These are phyloP conservation scores for Marsdenia floribunda DNA, from an alignment of 257 asterid genomes.

Conservation along the genomic window DNA sequence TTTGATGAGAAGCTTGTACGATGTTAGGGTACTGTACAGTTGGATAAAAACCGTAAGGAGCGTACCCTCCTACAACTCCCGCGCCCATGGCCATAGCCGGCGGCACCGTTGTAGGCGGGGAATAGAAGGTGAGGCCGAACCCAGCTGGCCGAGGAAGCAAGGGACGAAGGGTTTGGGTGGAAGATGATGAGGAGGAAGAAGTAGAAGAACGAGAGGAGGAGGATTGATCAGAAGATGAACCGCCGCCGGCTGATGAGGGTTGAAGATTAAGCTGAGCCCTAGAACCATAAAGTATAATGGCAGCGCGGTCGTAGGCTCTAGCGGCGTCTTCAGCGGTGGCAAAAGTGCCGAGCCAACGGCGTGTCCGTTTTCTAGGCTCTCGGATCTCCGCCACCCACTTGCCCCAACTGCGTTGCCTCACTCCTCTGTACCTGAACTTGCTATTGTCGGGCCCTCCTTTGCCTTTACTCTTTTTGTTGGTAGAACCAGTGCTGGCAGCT, in stretches of 20 bases:
- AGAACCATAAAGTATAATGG: constrained; percentile 62
- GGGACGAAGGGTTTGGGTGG: constrained; percentile 69
- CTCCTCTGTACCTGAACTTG: constrained; percentile 76
- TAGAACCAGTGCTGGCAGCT: not conserved
- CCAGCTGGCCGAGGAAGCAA: constrained; percentile 78
- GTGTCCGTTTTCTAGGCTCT: constrained; percentile 62
- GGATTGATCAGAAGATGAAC: constrained; percentile 23
- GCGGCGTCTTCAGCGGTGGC: constrained; percentile 97
- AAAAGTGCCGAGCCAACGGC: constrained; percentile 92
- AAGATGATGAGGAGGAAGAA: constrained; percentile 28
- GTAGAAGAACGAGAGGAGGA: constrained; percentile 29
- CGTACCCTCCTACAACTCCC: constrained; percentile 15
- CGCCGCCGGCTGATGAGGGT: constrained; percentile 22
- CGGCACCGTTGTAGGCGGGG: constrained; percentile 15
- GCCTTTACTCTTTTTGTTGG: constrained; percentile 34
- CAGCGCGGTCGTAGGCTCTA: constrained; percentile 97
- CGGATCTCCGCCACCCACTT: constrained; percentile 99
- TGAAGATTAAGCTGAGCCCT: constrained; percentile 80
- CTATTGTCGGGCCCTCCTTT: constrained; percentile 89
- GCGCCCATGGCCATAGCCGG: constrained; percentile 6
- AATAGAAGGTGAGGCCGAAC: constrained; percentile 30
- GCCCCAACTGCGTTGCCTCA: constrained; percentile 96
- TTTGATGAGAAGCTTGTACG: constrained; percentile 12
- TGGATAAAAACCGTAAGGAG: constrained; percentile 51
- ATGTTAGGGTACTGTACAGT: constrained; percentile 39